phyloP scores from a whole-genome alignment of 2,329 filamentous ascomycete genomes.

The Cadophora gregata region DNA sequence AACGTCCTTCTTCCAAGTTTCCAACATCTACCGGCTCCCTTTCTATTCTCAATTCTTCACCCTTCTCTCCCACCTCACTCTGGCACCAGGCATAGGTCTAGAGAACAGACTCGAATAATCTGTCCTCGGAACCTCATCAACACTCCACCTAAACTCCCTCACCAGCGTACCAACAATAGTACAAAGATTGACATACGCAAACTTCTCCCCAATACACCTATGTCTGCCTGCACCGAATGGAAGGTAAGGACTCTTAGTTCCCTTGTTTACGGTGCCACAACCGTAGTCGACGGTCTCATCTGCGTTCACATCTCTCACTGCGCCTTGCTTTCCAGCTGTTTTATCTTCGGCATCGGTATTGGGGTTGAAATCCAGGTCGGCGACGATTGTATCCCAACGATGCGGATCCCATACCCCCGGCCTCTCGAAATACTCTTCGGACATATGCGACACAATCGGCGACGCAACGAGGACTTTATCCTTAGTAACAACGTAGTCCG shows the following conservation, averaged over 20 bases:
- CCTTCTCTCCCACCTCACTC: not conserved
- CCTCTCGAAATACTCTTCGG: constrained; percentile 77
- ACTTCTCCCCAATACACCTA: constrained; percentile 93
- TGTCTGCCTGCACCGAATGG: constrained; percentile 92
- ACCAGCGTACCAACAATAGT: constrained; percentile 79
- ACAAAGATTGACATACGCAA: constrained; percentile 88
- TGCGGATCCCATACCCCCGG: constrained; percentile 85
- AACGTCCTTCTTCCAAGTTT: no score
- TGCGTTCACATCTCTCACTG: constrained; percentile 48
- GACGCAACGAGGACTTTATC: constrained; percentile 81
- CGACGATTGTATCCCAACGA: constrained; percentile 64
- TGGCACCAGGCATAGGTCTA: not conserved
- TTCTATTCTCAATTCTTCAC: not conserved
- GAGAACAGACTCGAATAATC: constrained; percentile 10
- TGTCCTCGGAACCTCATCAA: not conserved
- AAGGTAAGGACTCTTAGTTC: constrained; percentile 83
- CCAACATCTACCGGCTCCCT: no score
- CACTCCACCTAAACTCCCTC: not conserved
- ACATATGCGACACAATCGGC: constrained; percentile 76
- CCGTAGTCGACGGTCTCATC: constrained; percentile 90
- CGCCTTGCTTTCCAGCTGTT: not conserved
- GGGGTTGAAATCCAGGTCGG: not conserved
- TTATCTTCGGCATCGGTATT: not conserved
- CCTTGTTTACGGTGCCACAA: constrained; percentile 89
- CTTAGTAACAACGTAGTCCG: constrained; percentile 78